phyloP scores from a whole-genome alignment of 1,284 basidiomycete species.

The Marasmius tenuissimus region DNA sequence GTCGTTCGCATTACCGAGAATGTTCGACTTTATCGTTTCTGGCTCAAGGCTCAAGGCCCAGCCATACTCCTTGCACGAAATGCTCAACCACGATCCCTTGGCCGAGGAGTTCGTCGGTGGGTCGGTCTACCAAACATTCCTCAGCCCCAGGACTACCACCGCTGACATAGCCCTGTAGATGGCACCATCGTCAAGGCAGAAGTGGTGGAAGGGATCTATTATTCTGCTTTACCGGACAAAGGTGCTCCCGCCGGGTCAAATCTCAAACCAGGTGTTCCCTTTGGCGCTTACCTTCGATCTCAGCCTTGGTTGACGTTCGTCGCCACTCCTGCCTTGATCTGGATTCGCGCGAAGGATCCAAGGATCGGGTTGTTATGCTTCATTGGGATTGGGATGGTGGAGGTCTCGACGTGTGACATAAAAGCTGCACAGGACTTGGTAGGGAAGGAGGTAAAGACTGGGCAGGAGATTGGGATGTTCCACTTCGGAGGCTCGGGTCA shows the following conservation, averaged over 20 bases:
- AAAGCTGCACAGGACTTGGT: slow-evolving; percentile 25
- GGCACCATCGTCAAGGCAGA: slow-evolving; percentile 37
- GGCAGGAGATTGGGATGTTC: slow-evolving; percentile 40
- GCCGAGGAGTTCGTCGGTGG: slow-evolving; percentile 33
- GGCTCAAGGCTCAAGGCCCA: slow-evolving; percentile 28
- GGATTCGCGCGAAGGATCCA: slow-evolving; percentile 51
- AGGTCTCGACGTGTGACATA: slow-evolving; percentile 51
- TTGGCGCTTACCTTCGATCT: slow-evolving; percentile 23
- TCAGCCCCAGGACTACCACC: slow-evolving; percentile 40
- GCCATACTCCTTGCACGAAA: slow-evolving; percentile 29
- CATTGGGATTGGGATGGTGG: slow-evolving; percentile 54
- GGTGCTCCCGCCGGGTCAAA: slow-evolving; percentile 5
- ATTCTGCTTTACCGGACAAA: slow-evolving; percentile 23
- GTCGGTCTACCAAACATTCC: slow-evolving; percentile 45
- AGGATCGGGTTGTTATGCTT: slow-evolving; percentile 50
- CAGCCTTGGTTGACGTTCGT: slow-evolving; percentile 26
- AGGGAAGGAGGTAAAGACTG: slow-evolving; percentile 26
- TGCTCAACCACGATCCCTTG: slow-evolving; percentile 2
- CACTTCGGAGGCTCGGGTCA: slow-evolving; percentile 51
- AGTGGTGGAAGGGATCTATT: slow-evolving; percentile 41
- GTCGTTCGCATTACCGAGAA: slow-evolving; percentile 28
- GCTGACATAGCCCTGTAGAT: slow-evolving; percentile 43
- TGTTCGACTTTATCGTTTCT: slow-evolving; percentile 29
- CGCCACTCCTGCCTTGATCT: slow-evolving; percentile 50
- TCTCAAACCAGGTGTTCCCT: background rate